Evolutionary conservation across 106 monocot species (phyloP), one percentile per base, ranked within the genome.

Genomic region (Allium cepa): DNA sequence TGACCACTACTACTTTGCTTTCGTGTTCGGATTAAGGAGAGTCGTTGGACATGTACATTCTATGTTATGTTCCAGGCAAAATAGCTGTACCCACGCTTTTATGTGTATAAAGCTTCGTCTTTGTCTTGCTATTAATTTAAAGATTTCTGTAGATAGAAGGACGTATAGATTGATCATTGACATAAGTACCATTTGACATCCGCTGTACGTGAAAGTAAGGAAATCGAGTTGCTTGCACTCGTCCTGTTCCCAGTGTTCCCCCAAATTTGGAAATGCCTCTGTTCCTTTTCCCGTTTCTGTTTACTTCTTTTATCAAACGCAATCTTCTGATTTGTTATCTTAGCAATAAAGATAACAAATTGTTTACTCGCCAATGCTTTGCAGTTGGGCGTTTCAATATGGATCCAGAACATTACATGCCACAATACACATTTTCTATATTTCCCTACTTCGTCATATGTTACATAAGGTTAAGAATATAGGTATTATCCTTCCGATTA

Each of bases 171-270:
- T 36, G 10, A n/a, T n/a, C n/a, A n/a, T n/a, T n/a, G n/a, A n/a
- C 63, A 62, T 80, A n/a, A 1, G 10, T 71, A 90, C 87, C 92
- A 83, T 86, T 28, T 67, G 62, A 65, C 96, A 97, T 46, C 74
- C 91, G 28, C 74, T 78, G 76, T 92, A 97, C 22, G 67, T 76
- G 84, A 97, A 97, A 47, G 96, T 92, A 16, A 97, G 74, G 73
- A 97, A 97, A 77, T 97, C 96, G 17, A 97, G 82, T 63, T 88
- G 92, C 17, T 81, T 79, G 86, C 92, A 97, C 45, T 76, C 83
- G 0, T 86, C 86, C 10, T 72, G 62, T 15, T 86, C 62, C 88
- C 96, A 97, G 74, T 97, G 96, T 60, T 66, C 64, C 9, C 96
- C 96, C 28, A 97, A 63, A 71, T 92, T 81, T 3, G 83, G 88